Base-by-base conservation (phyloP, 345 rosid genomes). In the Eucalyptus pumila region DNA sequence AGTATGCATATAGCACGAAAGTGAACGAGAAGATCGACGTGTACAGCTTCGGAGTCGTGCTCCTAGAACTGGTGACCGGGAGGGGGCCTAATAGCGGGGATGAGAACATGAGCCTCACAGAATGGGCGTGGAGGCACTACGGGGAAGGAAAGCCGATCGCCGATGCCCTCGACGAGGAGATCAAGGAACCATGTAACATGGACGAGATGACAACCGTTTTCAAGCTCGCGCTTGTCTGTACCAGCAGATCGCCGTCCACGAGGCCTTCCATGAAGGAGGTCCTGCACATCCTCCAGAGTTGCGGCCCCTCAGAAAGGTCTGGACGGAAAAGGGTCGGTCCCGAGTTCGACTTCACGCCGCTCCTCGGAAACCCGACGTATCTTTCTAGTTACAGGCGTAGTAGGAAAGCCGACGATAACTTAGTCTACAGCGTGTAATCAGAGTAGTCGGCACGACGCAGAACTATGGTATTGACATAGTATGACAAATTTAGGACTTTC, bases 1-100 rank as follows among this genome's bases (percentile, higher is more conserved):
- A 96, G 88, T 95, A 95, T 40, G 97, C 96, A 9, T 96, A 96
- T 87, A 93, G 99, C 51, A 93, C 92, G 23, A 97, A 93, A 91
- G 98, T 96, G 90, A 94, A 96, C 60, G 96, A 95, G 87, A 97
- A 95, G 93, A 93, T 96, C 15, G 99, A 96, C 48, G 95, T 97
- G 37, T 97, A 95, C 89, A 97, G 99, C 93, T 96, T 97, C 14
- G 99, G 99, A 9, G 99, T 95, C 23, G 99, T 97, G 23, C 95
- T 96, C 14, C 94, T 97, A 51, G 99, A 97, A 91, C 88, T 97
- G 91, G 97, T 92, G 87, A 95, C 99, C 2, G 99, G 99, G 89
- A 95, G 92, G 91, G 96, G 94, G 92, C 92, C 99, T 48, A 90
- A 93, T 37, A 80, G 49, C 4, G 97, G 96, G 48, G 96, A 95